Conservation (phyloP, 257 asterid species). For the Solanum sitiens region DNA sequence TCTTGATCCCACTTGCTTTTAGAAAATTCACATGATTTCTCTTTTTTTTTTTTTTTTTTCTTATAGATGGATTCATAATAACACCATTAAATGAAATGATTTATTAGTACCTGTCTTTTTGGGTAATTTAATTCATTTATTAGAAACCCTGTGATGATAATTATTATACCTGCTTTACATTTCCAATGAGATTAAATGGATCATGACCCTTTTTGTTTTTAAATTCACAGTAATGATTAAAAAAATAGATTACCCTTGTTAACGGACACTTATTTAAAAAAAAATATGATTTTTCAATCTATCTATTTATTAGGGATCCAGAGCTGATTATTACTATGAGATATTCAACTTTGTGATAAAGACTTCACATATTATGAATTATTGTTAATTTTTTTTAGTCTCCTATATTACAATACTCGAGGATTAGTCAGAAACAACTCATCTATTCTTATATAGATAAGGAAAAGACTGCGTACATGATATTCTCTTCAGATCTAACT, state of each 20-base stretch:
- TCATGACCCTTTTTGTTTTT: background rate
- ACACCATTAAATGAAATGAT: background rate
- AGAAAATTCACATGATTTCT: background rate
- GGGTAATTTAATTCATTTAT: background rate
- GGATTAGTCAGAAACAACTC: background rate
- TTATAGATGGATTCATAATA: conserved; percentile 20
- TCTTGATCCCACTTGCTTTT: background rate
- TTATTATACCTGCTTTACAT: background rate
- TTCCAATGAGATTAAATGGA: background rate
- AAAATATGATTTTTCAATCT: background rate
- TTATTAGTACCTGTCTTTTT: background rate
- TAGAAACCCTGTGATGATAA: background rate
- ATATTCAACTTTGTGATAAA: background rate
- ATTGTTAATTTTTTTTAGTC: background rate
- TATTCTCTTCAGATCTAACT: background rate
- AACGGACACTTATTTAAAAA: background rate
- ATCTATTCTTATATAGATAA: background rate
- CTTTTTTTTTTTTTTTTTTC: background rate
- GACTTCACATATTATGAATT: background rate
- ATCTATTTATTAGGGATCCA: background rate
- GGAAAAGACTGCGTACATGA: fast-evolving
- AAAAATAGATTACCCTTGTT: background rate
- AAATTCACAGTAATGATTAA: background rate
- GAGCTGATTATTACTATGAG: background rate
- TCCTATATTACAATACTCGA: too few species aligned